Base-by-base conservation (phyloP, 75 land plant species). In the Picea sitchensis region DNA sequence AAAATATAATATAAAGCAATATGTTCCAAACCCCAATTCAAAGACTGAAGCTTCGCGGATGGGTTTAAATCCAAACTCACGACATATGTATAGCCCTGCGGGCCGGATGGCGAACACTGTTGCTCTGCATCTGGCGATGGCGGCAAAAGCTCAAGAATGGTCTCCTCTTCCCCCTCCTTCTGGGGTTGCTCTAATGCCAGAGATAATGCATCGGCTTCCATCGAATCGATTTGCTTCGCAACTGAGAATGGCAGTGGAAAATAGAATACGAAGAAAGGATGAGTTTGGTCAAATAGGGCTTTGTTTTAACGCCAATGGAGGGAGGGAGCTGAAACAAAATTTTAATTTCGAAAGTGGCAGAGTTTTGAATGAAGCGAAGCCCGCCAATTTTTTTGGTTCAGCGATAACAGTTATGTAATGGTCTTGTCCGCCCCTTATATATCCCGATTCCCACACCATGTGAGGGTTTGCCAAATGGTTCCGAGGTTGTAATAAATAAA, bases 331-430 rank as follows among this genome's bases (percentile, higher is more conserved):
- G 54, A 47, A 47, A 8, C 54, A 32, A 38, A 34, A 14, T 34
- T 34, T 34, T 34, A 34, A 34, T 67, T 67, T 61, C n/a, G n/a
- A 14, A 30, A 14, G 32, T 65, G 31, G 14, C 41, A 6, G 18
- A 15, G 14, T 34, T 67, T 67, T 67, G 71, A 67, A 67, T 34
- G 71, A 67, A 67, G 71, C 71, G 71, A 34, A 67, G 71, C 71
- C 71, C 71, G 71, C 71, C 71, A 67, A 67, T 32, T 67, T 67
- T 67, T 34, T 38, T 15, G 71, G 32, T 67, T 32, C 34, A 30
- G 38, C 1, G 31, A 32, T 13, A 1, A 38, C 71, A 67, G 71
- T 67, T 67, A 15, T 67, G 71, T 67, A 26, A 15, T 2, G 71
- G 71, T 51, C 2, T 8, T 51, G 56, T 51, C 0, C 56, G 12